Percentiles rank a stretch among this genome's conserved stretches.
Conservation (phyloP, 2,329 filamentous ascomycete genomes). For the Clonostachys chloroleuca region DNA sequence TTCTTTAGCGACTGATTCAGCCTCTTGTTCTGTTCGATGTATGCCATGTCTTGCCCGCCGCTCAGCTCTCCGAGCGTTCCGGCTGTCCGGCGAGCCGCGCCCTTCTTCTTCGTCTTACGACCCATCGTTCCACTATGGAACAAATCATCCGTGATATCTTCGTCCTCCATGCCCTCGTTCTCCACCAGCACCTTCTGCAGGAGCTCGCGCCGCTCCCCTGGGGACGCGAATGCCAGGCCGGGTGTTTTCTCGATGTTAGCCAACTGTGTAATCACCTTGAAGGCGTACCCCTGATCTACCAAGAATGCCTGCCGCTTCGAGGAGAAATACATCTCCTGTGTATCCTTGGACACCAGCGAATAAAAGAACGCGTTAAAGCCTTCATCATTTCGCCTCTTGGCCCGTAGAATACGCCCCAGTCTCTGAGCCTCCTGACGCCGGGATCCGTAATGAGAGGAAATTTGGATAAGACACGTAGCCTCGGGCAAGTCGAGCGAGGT, state of each 20-base stretch:
- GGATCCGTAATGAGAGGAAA: constrained; percentile 91
- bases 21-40: constrained; percentile 76
- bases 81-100: constrained; percentile 71
- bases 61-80: constrained; percentile 82
- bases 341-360: constrained; percentile 94
- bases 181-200: constrained; percentile 87
- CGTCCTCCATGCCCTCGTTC: constrained; percentile 71
- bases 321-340: constrained; percentile 96
- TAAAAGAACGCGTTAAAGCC: constrained; percentile 99
- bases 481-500: constrained; percentile 91
- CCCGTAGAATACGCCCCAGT: constrained; percentile 85
- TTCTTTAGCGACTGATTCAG: constrained; percentile 44
- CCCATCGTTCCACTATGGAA: constrained; percentile 39
- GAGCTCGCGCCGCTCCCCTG: constrained; percentile 77
- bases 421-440: constrained; percentile 91
- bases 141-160: constrained; percentile 51
- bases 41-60: constrained; percentile 97
- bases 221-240: constrained; percentile 73
- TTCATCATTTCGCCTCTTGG: constrained; percentile 93
- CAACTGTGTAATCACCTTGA: constrained; percentile 96
- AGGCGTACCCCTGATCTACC: constrained; percentile 96
- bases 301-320: constrained; percentile 95
- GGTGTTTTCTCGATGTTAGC: constrained; percentile 85
- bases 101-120: constrained; percentile 41
- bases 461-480: constrained; percentile 90